These are phyloP conservation scores for Aureobasidium sp. DNA, from an alignment of 2,329 filamentous ascomycete genomes.

Conservation along the genomic window DNA sequence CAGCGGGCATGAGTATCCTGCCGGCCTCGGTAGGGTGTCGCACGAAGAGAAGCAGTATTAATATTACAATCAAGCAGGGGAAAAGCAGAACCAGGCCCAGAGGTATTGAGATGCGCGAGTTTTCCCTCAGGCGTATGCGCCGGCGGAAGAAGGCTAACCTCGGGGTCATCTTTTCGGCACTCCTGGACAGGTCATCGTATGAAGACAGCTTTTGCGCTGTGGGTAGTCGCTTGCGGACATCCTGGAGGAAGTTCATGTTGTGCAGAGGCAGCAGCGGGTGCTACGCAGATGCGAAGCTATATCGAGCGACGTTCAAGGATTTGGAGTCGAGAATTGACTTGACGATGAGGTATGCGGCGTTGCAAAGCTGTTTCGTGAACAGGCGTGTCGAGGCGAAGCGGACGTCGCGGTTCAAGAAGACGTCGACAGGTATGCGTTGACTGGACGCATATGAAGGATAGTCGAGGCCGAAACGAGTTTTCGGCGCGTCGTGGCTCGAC, in stretches of 20 bases:
- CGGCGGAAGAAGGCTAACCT: constrained; percentile 73
- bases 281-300: neutral
- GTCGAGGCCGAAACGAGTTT: constrained; percentile 6
- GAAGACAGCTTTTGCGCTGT: constrained; percentile 35
- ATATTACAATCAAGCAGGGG: constrained; percentile 78
- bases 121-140: constrained; percentile 80
- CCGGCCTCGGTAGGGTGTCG: constrained; percentile 77
- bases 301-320: neutral
- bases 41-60: constrained; percentile 84
- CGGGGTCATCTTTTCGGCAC: constrained; percentile 35
- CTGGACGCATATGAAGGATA: constrained; percentile 9
- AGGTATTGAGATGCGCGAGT: constrained; percentile 86
- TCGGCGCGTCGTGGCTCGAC: neutral
- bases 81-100: constrained; percentile 89
- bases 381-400: neutral
- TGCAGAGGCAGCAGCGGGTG: neutral
- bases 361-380: neutral
- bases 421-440: constrained; percentile 2
- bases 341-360: constrained; percentile 5
- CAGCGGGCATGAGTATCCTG: constrained; percentile 76
- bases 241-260: constrained; percentile 35
- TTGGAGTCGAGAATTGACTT: neutral
- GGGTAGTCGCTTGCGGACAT: constrained; percentile 38
- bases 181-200: constrained; percentile 34
- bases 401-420: constrained; percentile 1